Base-by-base conservation (phyloP, 257 asterid species). In the Echium plantagineum region DNA sequence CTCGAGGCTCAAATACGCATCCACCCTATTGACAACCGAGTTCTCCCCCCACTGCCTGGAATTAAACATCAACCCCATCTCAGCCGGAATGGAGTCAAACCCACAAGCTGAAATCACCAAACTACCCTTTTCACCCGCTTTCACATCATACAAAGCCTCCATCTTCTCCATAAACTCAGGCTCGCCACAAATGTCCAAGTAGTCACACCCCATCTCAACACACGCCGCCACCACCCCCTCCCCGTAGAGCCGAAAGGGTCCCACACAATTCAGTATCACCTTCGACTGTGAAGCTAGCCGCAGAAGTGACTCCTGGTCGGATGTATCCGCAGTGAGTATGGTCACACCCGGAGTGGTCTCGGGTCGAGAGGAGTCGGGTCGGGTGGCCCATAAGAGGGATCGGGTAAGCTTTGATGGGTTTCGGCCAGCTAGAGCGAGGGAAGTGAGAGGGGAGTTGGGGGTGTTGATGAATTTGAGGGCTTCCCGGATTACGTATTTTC, bases 101-200 rank as follows among this genome's bases (percentile, higher is more conserved):
- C 98, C 98, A 51, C 96, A 90, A 28, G 87, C 98, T 15, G 94
- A 87, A 57, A 90, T 59, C 0, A 90, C 78, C 78, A 90, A 71
- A 5, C 80, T 69, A 4, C 94, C 91, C 62, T 60, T 83, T 74
- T 80, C 86, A 70, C 19, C 78, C 20, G 89, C 97, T 66, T 77
- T 75, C 49, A 74, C 86, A 48, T 83, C 87, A 74, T 75, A 85
- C 42, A 7, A 9, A 0, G 72, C 75, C 71, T 87, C 98, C 83
- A 83, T 79, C 63, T 67, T 78, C 87, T 90, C 98, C 96, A 87
- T 87, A 66, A 90, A 87, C 73, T 87, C 98, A 7, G 95, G 91
- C 67, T 90, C 98, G 19, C 96, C 98, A 31, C 81, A 75, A 15
- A 90, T 87, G 61, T 90, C 98, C 69, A 90, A 35, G 59, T 87